Base-by-base conservation (phyloP, 2,329 filamentous ascomycete species). In the Trichoderma pleuroti region DNA sequence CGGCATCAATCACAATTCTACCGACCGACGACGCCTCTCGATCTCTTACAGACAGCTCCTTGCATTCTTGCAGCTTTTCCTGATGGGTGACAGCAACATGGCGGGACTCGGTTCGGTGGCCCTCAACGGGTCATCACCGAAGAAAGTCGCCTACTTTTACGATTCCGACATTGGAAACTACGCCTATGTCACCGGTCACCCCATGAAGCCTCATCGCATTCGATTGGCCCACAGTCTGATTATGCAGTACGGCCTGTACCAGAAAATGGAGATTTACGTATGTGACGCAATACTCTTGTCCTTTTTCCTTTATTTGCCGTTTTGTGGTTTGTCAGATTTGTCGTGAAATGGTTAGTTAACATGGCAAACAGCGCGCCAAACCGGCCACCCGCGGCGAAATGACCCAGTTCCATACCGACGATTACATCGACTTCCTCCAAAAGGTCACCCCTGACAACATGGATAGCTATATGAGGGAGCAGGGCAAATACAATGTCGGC, bases 401-500 rank as follows among this genome's bases (percentile, higher is more conserved):
- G 86, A 93, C 91, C 68, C 92, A 96, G 73, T 99, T 98, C 78
- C 96, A 99, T 80, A 96, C 93, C 65, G 89, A 93, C 78, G 94
- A 98, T 77, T 99, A 99, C 81, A 93, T 99, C 74, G 93, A 97
- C 69, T 99, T 98, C 78, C 85, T 99, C 21, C 92, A 87, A 83
- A 97, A 97, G 76, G 96, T 99, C 69, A 98, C 96, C 0, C 97
- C 96, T 1, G 96, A 99, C 83, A 99, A 99, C 80, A 98, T 98
- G 93, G 97, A 99, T 76, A 88, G 88, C 74, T 98, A 93, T 78
- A 88, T 91, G 75, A 92, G 94, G 76, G 96, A 99, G 80, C 94
- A 98, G 80, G 91, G 88, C 52, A 93, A 94, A 74, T 98, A 96
- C 85, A 98, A 97, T 72, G 94, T 98, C 71, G 93, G 95, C 46